Base-by-base conservation (phyloP, 108 stramenopile species). In the Mayamaea pseudoterrestris region DNA sequence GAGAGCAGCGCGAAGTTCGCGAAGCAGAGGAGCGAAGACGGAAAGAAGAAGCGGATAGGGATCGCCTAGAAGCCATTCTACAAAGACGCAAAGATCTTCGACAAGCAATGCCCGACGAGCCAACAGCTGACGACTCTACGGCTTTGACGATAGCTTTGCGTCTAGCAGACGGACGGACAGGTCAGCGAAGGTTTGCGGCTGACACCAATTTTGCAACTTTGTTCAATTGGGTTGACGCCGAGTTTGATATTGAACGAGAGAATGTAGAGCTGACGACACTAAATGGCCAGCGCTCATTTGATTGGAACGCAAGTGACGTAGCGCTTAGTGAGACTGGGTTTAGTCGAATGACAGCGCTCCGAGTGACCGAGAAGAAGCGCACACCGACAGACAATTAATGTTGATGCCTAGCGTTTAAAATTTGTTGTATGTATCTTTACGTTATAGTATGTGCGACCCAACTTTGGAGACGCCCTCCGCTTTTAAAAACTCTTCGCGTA, bases 381-480 rank as follows among this genome's bases (percentile, higher is more conserved):
- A n/a, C n/a, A n/a, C n/a, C n/a, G n/a, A n/a, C n/a, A n/a, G n/a
- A n/a, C n/a, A n/a, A n/a, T n/a, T n/a, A n/a, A n/a, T n/a, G n/a
- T n/a, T n/a, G n/a, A n/a, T n/a, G n/a, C n/a, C n/a, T n/a, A n/a
- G n/a, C n/a, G n/a, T n/a, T n/a, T n/a, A n/a, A n/a, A n/a, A n/a
- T n/a, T n/a, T n/a, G n/a, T n/a, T n/a, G n/a, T n/a, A n/a, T n/a
- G n/a, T n/a, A n/a, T n/a, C n/a, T n/a, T n/a, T n/a, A n/a, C n/a
- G 44, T 44, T 74, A 87, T 41, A 87, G 55, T 45, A 82, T 62
- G 36, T 87, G 84, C 29, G 74, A 70, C n/a, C 80, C 84, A 30
- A 84, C 78, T 49, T 83, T 84, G 30, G 76, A 64, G n/a, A 90
- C 79, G 1, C 78, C 80, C 43, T 90, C 82, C 3, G 89, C 89